These are phyloP conservation scores for Solanum hybrid DNA, from an alignment of 305 asterid genomes.

Conservation along the genomic window DNA sequence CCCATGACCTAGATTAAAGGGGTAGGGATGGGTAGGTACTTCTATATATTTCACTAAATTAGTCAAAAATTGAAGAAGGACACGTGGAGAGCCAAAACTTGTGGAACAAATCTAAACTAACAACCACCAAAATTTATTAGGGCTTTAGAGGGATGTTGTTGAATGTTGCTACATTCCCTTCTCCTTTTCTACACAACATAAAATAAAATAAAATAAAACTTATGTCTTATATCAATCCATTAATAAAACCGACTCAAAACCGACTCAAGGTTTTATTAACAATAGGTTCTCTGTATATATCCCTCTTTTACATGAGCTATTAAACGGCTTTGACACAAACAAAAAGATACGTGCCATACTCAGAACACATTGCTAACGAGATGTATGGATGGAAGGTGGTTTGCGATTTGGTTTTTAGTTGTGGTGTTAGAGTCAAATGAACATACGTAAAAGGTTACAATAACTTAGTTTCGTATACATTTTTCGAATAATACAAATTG, in stretches of 20 bases:
- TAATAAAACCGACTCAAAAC: background rate
- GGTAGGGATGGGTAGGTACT: background rate
- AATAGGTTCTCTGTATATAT: background rate
- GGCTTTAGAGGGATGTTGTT: background rate
- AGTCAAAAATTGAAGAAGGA: background rate
- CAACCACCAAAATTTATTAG: slow-evolving; percentile 9
- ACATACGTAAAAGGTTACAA: background rate
- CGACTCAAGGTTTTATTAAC: background rate
- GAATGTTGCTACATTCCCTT: background rate
- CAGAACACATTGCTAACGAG: background rate
- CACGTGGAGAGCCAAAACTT: background rate
- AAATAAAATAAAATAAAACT: background rate
- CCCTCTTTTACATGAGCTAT: background rate
- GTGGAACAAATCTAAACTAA: background rate
- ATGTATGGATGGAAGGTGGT: background rate
- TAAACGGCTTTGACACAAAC: background rate
- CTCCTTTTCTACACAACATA: background rate
- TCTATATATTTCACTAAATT: background rate
- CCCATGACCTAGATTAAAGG: background rate
- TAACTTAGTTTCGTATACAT: background rate
- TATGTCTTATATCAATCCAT: background rate
- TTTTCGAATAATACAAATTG: no score
- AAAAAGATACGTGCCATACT: background rate
- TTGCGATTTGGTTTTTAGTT: background rate
- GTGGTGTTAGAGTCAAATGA: background rate